Percentiles rank a stretch among this genome's conserved stretches.
These are phyloP conservation scores for Achlya hypogyna DNA, from an alignment of 352 stramenopile species.

Conservation along the genomic window DNA sequence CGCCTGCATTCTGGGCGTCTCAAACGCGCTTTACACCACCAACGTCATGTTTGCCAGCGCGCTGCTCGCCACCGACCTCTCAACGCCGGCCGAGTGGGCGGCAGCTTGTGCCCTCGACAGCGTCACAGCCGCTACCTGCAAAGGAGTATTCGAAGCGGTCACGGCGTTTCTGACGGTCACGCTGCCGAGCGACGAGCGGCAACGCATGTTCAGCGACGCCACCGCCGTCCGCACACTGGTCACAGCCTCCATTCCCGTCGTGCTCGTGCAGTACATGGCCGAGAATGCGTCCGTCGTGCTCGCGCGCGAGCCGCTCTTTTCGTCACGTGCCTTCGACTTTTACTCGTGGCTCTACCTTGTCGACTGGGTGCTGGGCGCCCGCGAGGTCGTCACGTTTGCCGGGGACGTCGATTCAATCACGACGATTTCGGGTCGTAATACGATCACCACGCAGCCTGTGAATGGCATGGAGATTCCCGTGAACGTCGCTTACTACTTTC, in stretches of 20 bases:
- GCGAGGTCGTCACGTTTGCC: neutral
- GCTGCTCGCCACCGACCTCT: neutral
- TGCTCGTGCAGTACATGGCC: neutral
- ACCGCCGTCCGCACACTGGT: neutral
- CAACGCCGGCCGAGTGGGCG: neutral
- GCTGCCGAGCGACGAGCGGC: neutral
- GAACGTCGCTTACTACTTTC: constrained; percentile 13
- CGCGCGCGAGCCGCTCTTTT: neutral
- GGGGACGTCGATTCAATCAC: neutral
- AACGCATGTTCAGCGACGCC: neutral
- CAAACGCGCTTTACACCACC: neutral
- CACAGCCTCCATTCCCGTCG: neutral
- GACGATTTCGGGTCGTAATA: neutral
- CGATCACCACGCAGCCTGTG: neutral
- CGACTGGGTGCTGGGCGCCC: neutral
- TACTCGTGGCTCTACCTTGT: neutral
- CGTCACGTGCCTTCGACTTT: neutral
- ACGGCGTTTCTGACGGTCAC: neutral
- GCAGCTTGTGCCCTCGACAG: neutral
- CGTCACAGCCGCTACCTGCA: neutral
- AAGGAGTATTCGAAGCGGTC: neutral
- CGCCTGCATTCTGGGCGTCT: neutral
- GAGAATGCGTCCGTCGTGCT: neutral
- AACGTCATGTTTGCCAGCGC: neutral
- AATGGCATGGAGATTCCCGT: constrained; percentile 2